phyloP scores from a whole-genome alignment of 345 rosid species.

The Salix brachista region DNA sequence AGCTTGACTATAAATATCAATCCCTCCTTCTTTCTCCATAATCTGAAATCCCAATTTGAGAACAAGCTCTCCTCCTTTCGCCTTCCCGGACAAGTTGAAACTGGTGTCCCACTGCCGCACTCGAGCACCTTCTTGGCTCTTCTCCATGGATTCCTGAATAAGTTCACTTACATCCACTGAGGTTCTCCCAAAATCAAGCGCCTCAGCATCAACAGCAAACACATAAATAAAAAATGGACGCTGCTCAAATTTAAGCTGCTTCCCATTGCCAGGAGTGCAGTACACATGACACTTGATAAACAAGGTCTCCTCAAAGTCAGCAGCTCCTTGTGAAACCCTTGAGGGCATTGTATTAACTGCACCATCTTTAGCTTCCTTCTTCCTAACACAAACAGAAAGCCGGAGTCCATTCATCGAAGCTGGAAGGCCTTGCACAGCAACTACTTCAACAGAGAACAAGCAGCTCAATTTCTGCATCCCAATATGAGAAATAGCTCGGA shows the following conservation, averaged over 20 bases:
- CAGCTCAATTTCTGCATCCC: slow-evolving; percentile 90
- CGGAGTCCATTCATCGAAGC: slow-evolving; percentile 93
- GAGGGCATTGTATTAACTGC: slow-evolving; percentile 94
- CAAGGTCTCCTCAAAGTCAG: slow-evolving; percentile 89
- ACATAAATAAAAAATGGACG: slow-evolving; percentile 70
- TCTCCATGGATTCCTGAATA: slow-evolving; percentile 76
- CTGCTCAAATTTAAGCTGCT: slow-evolving; percentile 65
- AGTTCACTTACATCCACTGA: slow-evolving; percentile 62
- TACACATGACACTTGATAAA: slow-evolving; percentile 78
- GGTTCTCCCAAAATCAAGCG: slow-evolving; percentile 74
- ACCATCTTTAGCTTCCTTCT: slow-evolving; percentile 78
- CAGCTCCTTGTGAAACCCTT: slow-evolving; percentile 76
- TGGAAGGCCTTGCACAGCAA: slow-evolving; percentile 73
- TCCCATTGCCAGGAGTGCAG: slow-evolving; percentile 49
- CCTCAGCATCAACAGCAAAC: slow-evolving; percentile 75
- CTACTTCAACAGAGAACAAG: slow-evolving; percentile 82
- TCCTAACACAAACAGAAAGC: slow-evolving; percentile 76
- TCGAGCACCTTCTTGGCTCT: slow-evolving; percentile 65
- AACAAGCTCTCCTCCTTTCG: slow-evolving; percentile 83
- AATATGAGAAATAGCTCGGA: slow-evolving; percentile 69
- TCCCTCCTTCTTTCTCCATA: slow-evolving; percentile 93
- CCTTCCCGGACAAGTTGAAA: slow-evolving; percentile 75
- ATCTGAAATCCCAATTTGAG: slow-evolving; percentile 83
- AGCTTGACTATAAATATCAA: slow-evolving; percentile 65
- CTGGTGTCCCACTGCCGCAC: slow-evolving; percentile 87